Evolutionary conservation across 305 asterid species (phyloP), one percentile per base, ranked within the genome.

Genomic region (Ajuga reptans): DNA sequence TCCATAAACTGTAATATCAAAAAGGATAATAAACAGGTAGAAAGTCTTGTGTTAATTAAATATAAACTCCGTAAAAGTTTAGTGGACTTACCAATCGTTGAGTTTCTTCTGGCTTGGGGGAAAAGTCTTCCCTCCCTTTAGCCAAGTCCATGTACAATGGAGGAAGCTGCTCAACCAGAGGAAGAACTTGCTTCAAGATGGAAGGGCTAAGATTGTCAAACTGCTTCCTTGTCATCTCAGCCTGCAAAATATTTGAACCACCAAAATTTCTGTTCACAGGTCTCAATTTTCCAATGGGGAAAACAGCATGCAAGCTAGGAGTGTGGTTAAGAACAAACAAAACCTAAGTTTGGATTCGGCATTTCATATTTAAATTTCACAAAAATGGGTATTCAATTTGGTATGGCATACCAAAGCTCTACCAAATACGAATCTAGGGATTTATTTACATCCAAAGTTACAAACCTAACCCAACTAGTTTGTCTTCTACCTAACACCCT

Each of bases 141-240:
- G 89, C 88, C 73, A 92, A 83, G 81, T 92, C 98, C 97, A 82
- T 84, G 80, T 92, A 92, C 82, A 92, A 79, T 41, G 98, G 93
- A 79, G 98, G 91, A 69, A 92, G 93, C 77, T 92, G 98, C 84
- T 92, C 98, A 69, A 92, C 93, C 63, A 92, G 85, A 50, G 97
- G 98, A 80, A 90, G 88, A 55, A 85, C 87, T 84, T 92, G 98
- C 85, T 90, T 92, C 86, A 90, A 65, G 37, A 92, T 82, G 73
- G 96, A 77, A 69, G 98, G 98, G 84, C 98, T 81, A 42, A 92
- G 92, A 79, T 84, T 92, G 81, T 87, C 95, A 73, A 92, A 78
- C 77, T 88, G 98, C 80, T 88, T 92, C 73, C 82, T 79, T 27
- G 98, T 92, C 95, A 92, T 87, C 84, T 90, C 97, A 55, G 98